phyloP scores from a whole-genome alignment of 352 stramenopile species.

The Pythium phragmitis region DNA sequence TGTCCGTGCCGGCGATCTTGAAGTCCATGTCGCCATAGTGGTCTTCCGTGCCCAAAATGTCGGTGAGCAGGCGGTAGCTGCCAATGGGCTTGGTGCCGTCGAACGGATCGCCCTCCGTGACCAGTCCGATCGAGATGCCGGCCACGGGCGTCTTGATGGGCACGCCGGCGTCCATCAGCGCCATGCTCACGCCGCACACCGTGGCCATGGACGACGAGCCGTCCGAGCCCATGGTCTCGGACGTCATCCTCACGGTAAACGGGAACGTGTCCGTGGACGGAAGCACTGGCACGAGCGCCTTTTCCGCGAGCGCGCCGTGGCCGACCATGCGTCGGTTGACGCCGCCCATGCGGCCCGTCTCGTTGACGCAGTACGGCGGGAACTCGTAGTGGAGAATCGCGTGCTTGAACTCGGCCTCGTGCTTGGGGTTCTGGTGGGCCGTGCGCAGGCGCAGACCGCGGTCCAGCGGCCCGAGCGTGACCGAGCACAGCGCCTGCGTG shows the following conservation, averaged over 20 bases:
- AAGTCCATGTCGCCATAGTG: constrained; percentile 99
- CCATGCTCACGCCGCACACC: constrained; percentile 95
- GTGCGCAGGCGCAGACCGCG: constrained; percentile 69
- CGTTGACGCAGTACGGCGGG: constrained; percentile 96
- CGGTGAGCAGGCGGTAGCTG: constrained; percentile 92
- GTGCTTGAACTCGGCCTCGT: constrained; percentile 59
- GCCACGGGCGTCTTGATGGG: constrained; percentile 92
- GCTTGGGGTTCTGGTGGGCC: constrained; percentile 41
- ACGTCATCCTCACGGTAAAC: constrained; percentile 96
- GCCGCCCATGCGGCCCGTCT: constrained; percentile 87
- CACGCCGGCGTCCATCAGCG: constrained; percentile 97
- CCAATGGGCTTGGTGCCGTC: constrained; percentile 62
- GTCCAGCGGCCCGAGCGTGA: constrained; percentile 85
- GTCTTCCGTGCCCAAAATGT: constrained; percentile 97
- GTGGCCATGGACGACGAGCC: constrained; percentile 96
- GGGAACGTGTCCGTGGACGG: constrained; percentile 92
- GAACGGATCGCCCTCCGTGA: constrained; percentile 71
- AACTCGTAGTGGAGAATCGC: constrained; percentile 99
- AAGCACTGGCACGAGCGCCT: constrained; percentile 92
- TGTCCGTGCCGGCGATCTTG: constrained; percentile 92
- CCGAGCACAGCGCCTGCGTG: constrained; percentile 89
- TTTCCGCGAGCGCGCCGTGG: constrained; percentile 97
- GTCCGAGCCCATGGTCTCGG: constrained; percentile 94
- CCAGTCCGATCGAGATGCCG: constrained; percentile 94
- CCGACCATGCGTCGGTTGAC: constrained; percentile 93